These are phyloP conservation scores for Datura wrightii DNA, from an alignment of 257 asterid species.

Conservation along the genomic window DNA sequence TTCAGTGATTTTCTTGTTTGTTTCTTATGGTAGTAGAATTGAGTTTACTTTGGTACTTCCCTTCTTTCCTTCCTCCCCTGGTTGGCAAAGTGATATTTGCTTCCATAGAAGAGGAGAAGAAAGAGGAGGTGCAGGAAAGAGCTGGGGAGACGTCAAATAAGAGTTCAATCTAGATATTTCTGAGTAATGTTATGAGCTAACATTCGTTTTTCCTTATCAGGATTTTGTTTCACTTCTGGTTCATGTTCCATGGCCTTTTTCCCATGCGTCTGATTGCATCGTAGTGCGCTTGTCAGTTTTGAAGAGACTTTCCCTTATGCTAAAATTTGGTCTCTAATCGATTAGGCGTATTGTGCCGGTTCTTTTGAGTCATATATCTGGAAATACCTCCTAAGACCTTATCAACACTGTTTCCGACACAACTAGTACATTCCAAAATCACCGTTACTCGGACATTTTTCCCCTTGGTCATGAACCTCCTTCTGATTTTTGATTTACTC, in stretches of 20 bases:
- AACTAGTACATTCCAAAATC: no score
- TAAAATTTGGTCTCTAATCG: not conserved
- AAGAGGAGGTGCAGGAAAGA: not conserved
- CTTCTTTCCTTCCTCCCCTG: not conserved
- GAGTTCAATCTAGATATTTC: not conserved
- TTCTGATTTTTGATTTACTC: not conserved
- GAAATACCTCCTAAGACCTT: no score
- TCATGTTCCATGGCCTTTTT: not conserved
- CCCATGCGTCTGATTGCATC: not conserved
- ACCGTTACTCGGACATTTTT: no score
- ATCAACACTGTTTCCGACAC: no score
- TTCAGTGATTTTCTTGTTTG: not conserved
- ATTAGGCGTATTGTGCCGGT: no score
- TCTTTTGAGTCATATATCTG: no score
- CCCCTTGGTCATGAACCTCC: not conserved
- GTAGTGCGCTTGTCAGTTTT: not conserved
- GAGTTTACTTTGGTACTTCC: slow-evolving; percentile 6
- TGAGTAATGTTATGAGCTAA: not conserved
- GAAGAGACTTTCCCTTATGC: not conserved
- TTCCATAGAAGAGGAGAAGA: not conserved
- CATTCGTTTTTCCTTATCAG: not conserved
- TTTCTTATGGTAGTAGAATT: not conserved
- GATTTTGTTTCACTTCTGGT: not conserved
- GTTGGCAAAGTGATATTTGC: not conserved
- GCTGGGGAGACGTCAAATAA: not conserved